Percentiles rank a stretch among this genome's conserved stretches.
Conservation (phyloP, 495 filamentous ascomycete genomes). For the Aspergillus indologenus region DNA sequence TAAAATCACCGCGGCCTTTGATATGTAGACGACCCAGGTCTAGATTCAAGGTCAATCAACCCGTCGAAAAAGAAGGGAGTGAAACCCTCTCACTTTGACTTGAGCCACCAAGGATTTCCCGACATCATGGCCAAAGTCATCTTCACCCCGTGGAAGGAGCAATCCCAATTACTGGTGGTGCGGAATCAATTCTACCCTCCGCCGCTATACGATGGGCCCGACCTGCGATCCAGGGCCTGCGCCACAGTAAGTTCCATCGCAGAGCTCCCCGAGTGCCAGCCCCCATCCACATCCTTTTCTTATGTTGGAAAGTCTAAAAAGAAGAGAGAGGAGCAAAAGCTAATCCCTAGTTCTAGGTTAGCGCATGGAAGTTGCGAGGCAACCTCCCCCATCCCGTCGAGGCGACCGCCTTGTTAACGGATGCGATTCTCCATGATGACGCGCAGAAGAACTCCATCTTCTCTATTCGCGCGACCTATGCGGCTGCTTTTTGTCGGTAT, state of each 20-base stretch:
- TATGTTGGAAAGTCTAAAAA: background rate
- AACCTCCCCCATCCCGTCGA: slow-evolving; percentile 79
- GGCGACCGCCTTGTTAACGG: slow-evolving; percentile 72
- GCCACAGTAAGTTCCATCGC: slow-evolving; percentile 40
- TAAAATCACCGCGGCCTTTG: slow-evolving; percentile 17
- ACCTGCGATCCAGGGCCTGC: slow-evolving; percentile 45
- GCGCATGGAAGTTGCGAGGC: slow-evolving; percentile 62
- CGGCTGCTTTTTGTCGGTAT: slow-evolving; percentile 59
- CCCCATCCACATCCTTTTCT: too few relatives aligned
- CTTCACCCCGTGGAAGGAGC: slow-evolving; percentile 75
- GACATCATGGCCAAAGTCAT: slow-evolving; percentile 70
- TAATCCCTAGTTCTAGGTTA: too few relatives aligned
- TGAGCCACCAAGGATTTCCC: too few relatives aligned
- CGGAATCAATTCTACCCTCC: slow-evolving; percentile 64
- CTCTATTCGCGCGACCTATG: slow-evolving; percentile 54
- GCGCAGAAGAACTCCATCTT: slow-evolving; percentile 49
- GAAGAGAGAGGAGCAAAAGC: background rate
- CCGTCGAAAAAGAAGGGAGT: too few relatives aligned
- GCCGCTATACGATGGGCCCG: slow-evolving; percentile 31
- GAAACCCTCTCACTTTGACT: too few relatives aligned
- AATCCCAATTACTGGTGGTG: slow-evolving; percentile 61
- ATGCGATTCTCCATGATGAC: slow-evolving; percentile 68
- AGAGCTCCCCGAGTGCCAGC: too few relatives aligned
- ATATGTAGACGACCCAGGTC: background rate
- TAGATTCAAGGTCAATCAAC: slow-evolving; percentile 2